Conservation (phyloP, 768 basidiomycete genomes). For the Pisolithus microcarpus region DNA sequence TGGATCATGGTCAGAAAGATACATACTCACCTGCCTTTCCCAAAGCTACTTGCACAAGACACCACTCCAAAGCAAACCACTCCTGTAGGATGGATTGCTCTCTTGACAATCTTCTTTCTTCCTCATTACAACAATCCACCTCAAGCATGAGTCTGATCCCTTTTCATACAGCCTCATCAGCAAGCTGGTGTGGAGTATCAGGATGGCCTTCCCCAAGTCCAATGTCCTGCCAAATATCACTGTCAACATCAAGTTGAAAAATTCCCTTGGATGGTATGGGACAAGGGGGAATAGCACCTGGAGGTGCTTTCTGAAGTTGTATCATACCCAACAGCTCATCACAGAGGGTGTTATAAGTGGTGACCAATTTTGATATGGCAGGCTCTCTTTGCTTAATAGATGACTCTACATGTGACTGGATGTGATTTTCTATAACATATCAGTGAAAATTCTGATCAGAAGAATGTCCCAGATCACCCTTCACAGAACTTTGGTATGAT, state of each 20-base stretch:
- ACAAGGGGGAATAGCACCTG: constrained; percentile 16
- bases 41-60: too few relatives aligned
- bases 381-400: constrained; percentile 22
- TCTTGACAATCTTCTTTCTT: too few relatives aligned
- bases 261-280: constrained; percentile 16
- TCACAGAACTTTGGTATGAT: constrained; percentile 10
- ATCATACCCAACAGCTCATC: constrained; percentile 16
- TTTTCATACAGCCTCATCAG: too few relatives aligned
- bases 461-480: constrained; percentile 9
- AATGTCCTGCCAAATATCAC: constrained; percentile 27
- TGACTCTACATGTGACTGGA: constrained; percentile 22
- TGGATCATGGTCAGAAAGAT: too few relatives aligned
- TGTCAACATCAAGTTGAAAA: constrained; percentile 17
- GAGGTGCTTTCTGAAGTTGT: constrained; percentile 15
- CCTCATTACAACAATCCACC: too few relatives aligned
- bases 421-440: constrained; percentile 16
- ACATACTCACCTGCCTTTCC: too few relatives aligned
- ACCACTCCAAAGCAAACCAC: too few relatives aligned
- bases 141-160: too few relatives aligned
- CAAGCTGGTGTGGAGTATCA: constrained; percentile 7
- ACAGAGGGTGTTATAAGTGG: constrained; percentile 24
- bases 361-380: constrained; percentile 16
- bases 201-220: constrained; percentile 20
- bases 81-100: too few relatives aligned
- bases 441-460: neutral